Base-by-base conservation (phyloP, 805 yeast genomes). In the Yamadazyma endophytica region DNA sequence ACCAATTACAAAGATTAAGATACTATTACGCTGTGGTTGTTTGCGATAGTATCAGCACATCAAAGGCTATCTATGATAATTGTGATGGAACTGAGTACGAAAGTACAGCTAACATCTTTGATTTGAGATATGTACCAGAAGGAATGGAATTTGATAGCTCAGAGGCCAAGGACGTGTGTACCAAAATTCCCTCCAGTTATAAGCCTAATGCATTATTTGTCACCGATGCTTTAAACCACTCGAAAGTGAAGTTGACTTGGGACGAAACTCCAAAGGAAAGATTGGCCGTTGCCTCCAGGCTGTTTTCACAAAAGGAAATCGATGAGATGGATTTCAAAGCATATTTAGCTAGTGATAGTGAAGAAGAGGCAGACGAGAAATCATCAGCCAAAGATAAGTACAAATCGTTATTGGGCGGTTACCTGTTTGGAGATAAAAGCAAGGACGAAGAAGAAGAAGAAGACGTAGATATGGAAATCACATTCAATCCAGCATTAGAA, bases 221-320 rank as follows among this genome's bases (percentile, higher is more conserved):
- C 18, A 92, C 98, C 3, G 97, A 86, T 60, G 98, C 98, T 0
- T 68, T 92, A 37, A 96, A 92, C 54, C 96, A 88, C 52, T 89
- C 97, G 11, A 92, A 89, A 50, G 98, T 92, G 29, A 89, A 86
- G 56, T 69, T 92, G 44, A 89, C 97, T 0, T 92, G 98, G 98
- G 98, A 92, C 58, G 97, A 90, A 61, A 94, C 97, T 0, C 97
- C 98, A 5, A 81, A 79, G 36, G 97, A 88, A 49, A 75, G 98
- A 50, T 56, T 77, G 12, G 77, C 82, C 36, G 56, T 89, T 32
- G 74, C 96, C 1, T 72, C 82, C 11, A 79, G 82, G 44, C 86
- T 88, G 5, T 90, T 92, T 55, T 77, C 87, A 29, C 92, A 84
- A 53, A 79, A 83, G 52, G 97, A 92, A 54, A 68, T 87, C 28